A percentile compares a stretch with the other conserved stretches of the same genome.
Conservation (phyloP, 1,139 yeast species). For the Yamadazyma buinensis region DNA sequence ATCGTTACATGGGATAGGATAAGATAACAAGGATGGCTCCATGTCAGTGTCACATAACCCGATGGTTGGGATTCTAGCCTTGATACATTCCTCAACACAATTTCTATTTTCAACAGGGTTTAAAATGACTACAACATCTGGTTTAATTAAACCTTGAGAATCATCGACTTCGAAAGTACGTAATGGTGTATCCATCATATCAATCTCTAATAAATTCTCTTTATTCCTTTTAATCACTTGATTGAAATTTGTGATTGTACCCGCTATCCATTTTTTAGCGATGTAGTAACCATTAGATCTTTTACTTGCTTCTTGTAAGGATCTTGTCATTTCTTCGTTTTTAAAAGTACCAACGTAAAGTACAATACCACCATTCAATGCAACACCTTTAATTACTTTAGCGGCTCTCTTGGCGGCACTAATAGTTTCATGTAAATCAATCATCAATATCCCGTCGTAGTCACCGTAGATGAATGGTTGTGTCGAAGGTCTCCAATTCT, state of each 20-base stretch:
- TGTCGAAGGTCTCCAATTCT: slow-evolving; percentile 77
- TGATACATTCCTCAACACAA: slow-evolving; percentile 77
- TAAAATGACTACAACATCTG: slow-evolving; percentile 81
- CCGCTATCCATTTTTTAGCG: slow-evolving; percentile 88
- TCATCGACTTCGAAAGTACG: slow-evolving; percentile 50
- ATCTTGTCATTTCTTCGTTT: slow-evolving; percentile 62
- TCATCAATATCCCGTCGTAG: slow-evolving; percentile 84
- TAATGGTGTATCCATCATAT: slow-evolving; percentile 46
- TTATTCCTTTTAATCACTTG: slow-evolving; percentile 70
- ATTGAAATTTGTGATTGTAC: slow-evolving; percentile 82
- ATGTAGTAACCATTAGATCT: slow-evolving; percentile 80
- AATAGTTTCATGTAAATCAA: slow-evolving; percentile 82
- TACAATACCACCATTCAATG: slow-evolving; percentile 80
- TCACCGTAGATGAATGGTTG: slow-evolving; percentile 87
- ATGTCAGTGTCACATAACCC: slow-evolving; percentile 93
- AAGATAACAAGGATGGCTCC: slow-evolving; percentile 85
- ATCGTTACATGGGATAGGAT: slow-evolving; percentile 95
- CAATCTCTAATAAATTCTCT: slow-evolving; percentile 46
- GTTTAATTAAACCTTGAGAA: slow-evolving; percentile 55
- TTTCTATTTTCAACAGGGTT: slow-evolving; percentile 88
- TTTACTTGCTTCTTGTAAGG: slow-evolving; percentile 75
- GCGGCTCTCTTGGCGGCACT: slow-evolving; percentile 74
- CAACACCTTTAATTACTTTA: slow-evolving; percentile 73
- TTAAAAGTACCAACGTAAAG: slow-evolving; percentile 81
- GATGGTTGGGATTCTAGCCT: slow-evolving; percentile 83